Conservation (phyloP, 495 filamentous ascomycete species). For the Penicillium canescens region DNA sequence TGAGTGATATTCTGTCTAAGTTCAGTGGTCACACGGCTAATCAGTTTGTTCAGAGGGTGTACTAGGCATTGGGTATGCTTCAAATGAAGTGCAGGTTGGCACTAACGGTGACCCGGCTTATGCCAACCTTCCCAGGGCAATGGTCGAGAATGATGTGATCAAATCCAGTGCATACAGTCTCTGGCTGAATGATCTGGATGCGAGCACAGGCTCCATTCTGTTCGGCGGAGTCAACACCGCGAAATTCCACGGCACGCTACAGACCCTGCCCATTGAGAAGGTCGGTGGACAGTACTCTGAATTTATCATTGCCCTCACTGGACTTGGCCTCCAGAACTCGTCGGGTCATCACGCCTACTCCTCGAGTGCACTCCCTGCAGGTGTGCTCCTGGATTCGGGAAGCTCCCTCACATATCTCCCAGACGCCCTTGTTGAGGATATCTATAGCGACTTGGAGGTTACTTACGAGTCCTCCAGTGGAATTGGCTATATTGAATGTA, state of each 20-base stretch:
- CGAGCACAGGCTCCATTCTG: slow-evolving; percentile 76
- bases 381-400: slow-evolving; percentile 88
- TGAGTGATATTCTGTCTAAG: slow-evolving; percentile 15
- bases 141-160: slow-evolving; percentile 71
- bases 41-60: slow-evolving; percentile 62
- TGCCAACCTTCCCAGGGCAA: slow-evolving; percentile 72
- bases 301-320: slow-evolving; percentile 81
- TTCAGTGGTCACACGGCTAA: background rate
- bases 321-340: slow-evolving; percentile 49
- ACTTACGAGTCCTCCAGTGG: slow-evolving; percentile 53
- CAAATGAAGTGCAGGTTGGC: slow-evolving; percentile 78
- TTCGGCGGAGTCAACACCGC: slow-evolving; percentile 90
- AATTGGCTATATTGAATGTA: slow-evolving; percentile 73
- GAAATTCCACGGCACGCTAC: slow-evolving; percentile 70
- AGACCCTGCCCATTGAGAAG: slow-evolving; percentile 74
- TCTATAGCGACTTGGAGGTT: slow-evolving; percentile 67
- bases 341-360: slow-evolving; percentile 44
- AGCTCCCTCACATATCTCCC: slow-evolving; percentile 89
- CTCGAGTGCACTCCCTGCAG: slow-evolving; percentile 54
- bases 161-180: slow-evolving; percentile 78
- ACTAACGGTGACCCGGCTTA: slow-evolving; percentile 61
- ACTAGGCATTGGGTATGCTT: slow-evolving; percentile 83
- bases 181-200: slow-evolving; percentile 56
- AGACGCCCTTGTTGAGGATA: slow-evolving; percentile 57
- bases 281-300: slow-evolving; percentile 61